Evolutionary conservation across 352 stramenopile species (phyloP).

Genomic region (Bremia lactucae): DNA sequence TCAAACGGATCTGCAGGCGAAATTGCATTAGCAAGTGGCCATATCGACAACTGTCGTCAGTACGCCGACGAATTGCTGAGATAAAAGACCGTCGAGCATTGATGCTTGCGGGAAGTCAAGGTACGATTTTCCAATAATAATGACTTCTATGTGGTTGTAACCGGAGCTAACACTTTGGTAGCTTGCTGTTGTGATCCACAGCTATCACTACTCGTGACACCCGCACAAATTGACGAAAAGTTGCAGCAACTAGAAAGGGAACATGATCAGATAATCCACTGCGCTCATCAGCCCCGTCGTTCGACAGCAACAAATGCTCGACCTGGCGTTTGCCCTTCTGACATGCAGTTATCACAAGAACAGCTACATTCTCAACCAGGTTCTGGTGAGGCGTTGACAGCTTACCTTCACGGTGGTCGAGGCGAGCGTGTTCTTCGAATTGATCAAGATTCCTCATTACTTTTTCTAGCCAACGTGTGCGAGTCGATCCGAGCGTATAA

Average conservation of each 20-base stretch:
- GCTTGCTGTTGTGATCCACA: background rate
- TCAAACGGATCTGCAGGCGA: constrained; percentile 71
- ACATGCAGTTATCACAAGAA: background rate
- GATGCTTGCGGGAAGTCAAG: background rate
- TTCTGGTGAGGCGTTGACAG: background rate
- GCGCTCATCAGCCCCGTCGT: constrained; percentile 6
- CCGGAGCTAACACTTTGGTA: background rate
- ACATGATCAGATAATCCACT: constrained; percentile 18
- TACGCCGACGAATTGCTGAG: constrained; percentile 36
- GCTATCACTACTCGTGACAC: background rate
- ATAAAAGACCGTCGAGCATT: constrained; percentile 9
- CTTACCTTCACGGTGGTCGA: constrained; percentile 2
- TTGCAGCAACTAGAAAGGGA: constrained; percentile 22
- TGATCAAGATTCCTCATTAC: constrained; percentile 18
- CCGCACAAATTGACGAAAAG: constrained; percentile 6
- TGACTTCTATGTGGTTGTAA: background rate
- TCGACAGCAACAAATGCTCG: background rate
- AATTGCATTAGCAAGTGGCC: constrained; percentile 67
- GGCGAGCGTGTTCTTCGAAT: constrained; percentile 3
- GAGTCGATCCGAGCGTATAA: constrained; percentile 16
- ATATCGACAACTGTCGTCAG: constrained; percentile 55
- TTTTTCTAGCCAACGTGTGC: constrained; percentile 25
- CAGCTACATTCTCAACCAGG: background rate
- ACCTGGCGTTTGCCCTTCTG: background rate
- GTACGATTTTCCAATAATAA: background rate